phyloP scores from a whole-genome alignment of 441 rosid genomes.

The Corymbia calophylla region DNA sequence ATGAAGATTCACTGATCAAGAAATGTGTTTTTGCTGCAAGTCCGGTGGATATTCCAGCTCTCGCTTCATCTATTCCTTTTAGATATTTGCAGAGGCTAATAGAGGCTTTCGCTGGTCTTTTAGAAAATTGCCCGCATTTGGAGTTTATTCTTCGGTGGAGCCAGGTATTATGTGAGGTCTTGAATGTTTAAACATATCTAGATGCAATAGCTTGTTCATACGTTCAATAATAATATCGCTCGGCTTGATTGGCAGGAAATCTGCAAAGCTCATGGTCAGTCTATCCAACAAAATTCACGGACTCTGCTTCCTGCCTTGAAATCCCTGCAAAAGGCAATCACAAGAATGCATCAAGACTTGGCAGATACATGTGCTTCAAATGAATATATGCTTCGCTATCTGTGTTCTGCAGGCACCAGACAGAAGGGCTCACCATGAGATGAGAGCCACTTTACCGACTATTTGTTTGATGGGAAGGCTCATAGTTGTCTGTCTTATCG shows the following conservation, averaged over 20 bases:
- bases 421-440: neutral
- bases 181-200: neutral
- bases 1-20: conserved; percentile 73
- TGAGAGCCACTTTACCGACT: neutral
- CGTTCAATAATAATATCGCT: neutral
- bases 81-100: conserved; percentile 76
- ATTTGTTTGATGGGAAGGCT: neutral
- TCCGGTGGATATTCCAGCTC: conserved; percentile 64
- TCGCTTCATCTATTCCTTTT: conserved; percentile 54
- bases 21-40: conserved; percentile 68
- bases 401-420: conserved; percentile 43
- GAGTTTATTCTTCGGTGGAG: conserved; percentile 90
- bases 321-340: conserved; percentile 78
- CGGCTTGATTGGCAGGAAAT: conserved; percentile 48
- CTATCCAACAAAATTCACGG: conserved; percentile 75
- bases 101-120: conserved; percentile 74
- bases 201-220: neutral
- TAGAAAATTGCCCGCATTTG: conserved; percentile 89
- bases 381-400: conserved; percentile 76
- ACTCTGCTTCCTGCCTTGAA: conserved; percentile 74
- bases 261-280: conserved; percentile 75
- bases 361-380: conserved; percentile 91
- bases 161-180: conserved; percentile 42
- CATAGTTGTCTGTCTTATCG: neutral
- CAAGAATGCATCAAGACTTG: conserved; percentile 85